These are phyloP conservation scores for Apiospora phragmitis DNA, from an alignment of 2,329 filamentous ascomycete species.

Conservation along the genomic window DNA sequence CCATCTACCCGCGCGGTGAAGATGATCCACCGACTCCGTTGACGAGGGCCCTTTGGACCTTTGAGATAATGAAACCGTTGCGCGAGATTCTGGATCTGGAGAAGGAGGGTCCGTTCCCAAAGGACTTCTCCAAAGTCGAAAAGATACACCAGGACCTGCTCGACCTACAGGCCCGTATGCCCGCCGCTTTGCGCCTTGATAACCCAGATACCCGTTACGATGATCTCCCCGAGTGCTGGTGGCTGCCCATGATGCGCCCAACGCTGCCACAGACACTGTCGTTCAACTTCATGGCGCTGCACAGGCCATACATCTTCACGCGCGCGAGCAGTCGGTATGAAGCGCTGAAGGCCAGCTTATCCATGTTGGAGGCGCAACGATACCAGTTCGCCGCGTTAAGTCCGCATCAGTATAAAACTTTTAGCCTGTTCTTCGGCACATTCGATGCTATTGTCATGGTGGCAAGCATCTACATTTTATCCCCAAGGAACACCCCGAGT, in stretches of 20 bases:
- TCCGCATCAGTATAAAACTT: slow-evolving; percentile 54
- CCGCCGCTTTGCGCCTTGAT: slow-evolving; percentile 52
- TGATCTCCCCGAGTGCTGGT: slow-evolving; percentile 49
- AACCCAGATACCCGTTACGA: slow-evolving; percentile 61
- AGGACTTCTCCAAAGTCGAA: slow-evolving; percentile 55
- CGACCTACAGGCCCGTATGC: slow-evolving; percentile 48
- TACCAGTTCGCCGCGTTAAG: slow-evolving; percentile 48
- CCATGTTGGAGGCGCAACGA: slow-evolving; percentile 56
- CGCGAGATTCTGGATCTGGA: slow-evolving; percentile 57
- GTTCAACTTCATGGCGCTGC: slow-evolving; percentile 60
- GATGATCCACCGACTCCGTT: slow-evolving; percentile 58
- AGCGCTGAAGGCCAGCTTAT: slow-evolving; percentile 55
- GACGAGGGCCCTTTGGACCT: slow-evolving; percentile 53
- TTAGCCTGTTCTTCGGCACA: slow-evolving; percentile 61
- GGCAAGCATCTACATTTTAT: slow-evolving; percentile 61
- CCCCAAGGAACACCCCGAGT: slow-evolving; percentile 53
- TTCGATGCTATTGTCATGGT: slow-evolving; percentile 65
- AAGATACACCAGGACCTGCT: slow-evolving; percentile 52
- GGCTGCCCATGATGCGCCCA: slow-evolving; percentile 49
- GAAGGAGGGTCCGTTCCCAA: slow-evolving; percentile 54
- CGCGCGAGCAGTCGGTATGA: slow-evolving; percentile 52
- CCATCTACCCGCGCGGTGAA: slow-evolving; percentile 47
- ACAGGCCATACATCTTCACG: slow-evolving; percentile 63
- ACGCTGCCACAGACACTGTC: slow-evolving; percentile 48
- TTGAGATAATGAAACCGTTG: slow-evolving; percentile 47